Conservation (phyloP, 2,329 filamentous ascomycete genomes). For the Camillea tinctor region DNA sequence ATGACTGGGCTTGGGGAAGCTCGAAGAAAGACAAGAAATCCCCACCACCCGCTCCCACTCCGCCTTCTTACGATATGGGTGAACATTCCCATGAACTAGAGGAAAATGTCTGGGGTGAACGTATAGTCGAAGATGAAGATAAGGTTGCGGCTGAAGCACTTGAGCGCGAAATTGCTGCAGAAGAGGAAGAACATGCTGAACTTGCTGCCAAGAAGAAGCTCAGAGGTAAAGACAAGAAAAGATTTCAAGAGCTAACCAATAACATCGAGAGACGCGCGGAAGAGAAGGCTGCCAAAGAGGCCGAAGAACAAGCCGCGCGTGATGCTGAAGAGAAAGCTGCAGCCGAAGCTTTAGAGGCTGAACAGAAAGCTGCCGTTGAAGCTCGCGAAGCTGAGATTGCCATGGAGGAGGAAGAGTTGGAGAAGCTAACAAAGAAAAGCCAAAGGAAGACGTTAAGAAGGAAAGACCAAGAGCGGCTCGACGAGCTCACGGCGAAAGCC, state of each 20-base stretch:
- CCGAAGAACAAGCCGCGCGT: constrained; percentile 34
- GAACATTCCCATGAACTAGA: constrained; percentile 31
- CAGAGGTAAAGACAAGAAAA: constrained; percentile 29
- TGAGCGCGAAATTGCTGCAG: constrained; percentile 38
- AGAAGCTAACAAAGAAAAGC: constrained; percentile 30
- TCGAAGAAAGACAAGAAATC: constrained; percentile 41
- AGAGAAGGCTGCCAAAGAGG: constrained; percentile 37
- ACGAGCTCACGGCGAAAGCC: constrained; percentile 20
- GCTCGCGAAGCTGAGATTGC: constrained; percentile 22
- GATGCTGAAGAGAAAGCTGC: constrained; percentile 20
- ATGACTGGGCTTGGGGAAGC: constrained; percentile 44
- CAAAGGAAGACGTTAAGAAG: constrained; percentile 38
- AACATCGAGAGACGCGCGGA: constrained; percentile 32
- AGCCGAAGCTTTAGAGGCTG: constrained; percentile 14
- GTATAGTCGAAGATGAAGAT: constrained; percentile 35
- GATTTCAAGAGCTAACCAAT: constrained; percentile 36
- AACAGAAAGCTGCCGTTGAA: constrained; percentile 31
- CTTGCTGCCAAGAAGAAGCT: constrained; percentile 33
- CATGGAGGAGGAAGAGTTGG: constrained; percentile 27
- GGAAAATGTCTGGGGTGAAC: constrained; percentile 33
- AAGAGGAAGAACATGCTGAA: constrained; percentile 37
- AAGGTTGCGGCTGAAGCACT: constrained; percentile 32
- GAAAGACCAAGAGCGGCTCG: constrained; percentile 30
- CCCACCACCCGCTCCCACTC: constrained; percentile 48
- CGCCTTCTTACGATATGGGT: constrained; percentile 45